phyloP scores from a whole-genome alignment of 768 basidiomycete species.

The Trametes meyenii region DNA sequence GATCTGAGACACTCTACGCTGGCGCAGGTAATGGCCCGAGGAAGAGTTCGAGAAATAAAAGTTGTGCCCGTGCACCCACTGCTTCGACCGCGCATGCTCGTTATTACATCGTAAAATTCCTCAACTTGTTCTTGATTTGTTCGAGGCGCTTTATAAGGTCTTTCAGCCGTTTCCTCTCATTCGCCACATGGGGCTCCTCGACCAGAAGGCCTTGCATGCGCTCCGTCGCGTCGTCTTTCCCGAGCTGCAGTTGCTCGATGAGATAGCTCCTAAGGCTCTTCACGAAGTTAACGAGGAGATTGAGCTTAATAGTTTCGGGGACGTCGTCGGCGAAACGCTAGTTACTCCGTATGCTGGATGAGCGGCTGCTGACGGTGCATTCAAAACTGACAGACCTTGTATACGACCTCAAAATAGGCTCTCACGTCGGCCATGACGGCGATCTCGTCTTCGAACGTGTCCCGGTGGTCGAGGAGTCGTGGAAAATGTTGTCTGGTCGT shows the following conservation, averaged over 20 bases:
- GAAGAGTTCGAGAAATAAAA: too few species aligned
- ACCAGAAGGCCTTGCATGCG: constrained; percentile 36
- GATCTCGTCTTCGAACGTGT: constrained; percentile 49
- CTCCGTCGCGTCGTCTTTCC: constrained; percentile 18
- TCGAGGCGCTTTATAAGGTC: constrained; percentile 32
- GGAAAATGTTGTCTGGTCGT: constrained; percentile 39
- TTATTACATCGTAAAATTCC: constrained; percentile 16
- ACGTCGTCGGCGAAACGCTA: constrained; percentile 60
- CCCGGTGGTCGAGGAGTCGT: constrained; percentile 45
- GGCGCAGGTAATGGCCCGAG: too few species aligned
- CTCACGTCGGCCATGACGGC: constrained; percentile 69
- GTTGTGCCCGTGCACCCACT: too few species aligned
- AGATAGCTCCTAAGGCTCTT: constrained; percentile 41
- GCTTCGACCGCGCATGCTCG: too few species aligned
- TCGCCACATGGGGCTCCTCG: constrained; percentile 44
- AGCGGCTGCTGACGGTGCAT: neutral
- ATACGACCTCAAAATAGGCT: constrained; percentile 69
- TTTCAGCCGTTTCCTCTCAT: constrained; percentile 36
- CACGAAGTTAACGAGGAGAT: constrained; percentile 45
- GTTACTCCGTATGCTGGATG: neutral
- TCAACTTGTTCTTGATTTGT: constrained; percentile 40
- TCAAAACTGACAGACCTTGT: constrained; percentile 27
- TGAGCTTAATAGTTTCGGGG: constrained; percentile 51
- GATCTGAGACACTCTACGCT: too few species aligned
- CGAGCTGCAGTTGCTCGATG: constrained; percentile 38